Base-by-base conservation (phyloP, 176 grass and related monocot species). In the bread wheat (Triticum aestivum) region DNA sequence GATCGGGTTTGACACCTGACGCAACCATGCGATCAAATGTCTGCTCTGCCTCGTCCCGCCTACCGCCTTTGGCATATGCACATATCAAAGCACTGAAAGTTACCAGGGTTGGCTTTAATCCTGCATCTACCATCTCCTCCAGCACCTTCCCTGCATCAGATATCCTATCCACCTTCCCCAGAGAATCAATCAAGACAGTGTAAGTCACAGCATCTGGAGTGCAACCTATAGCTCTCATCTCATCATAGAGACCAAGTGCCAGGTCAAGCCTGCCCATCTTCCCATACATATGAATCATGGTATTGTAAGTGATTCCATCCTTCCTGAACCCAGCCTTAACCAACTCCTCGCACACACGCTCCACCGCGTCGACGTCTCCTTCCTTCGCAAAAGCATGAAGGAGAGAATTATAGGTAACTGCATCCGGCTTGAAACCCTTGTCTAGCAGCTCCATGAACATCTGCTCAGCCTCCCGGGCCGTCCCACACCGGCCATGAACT, bases 211-310 rank as follows among this genome's bases (percentile, higher is more conserved):
- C 83, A 94, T 98, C 96, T 56, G 96, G 96, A 70, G 72, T 83
- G 70, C 93, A 95, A 3, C 96, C 93, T 9, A 75, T 77, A 65
- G 84, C 69, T 86, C 88, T 93, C 96, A 98, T 98, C 85, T 95
- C 91, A 80, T 94, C 87, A 85, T 98, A 95, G 59, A 95, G 82
- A 65, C 68, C 85, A 84, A 94, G 63, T 0, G 93, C 96, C 61
- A 95, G 69, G 82, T 98, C 88, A 70, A 95, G 68, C 83, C 88
- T 90, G 18, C 96, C 86, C 78, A 92, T 88, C 66, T 90, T 95
- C 17, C 96, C 96, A 77, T 95, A 94, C 96, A 98, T 98, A 63
- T 94, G 91, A 37, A 98, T 98, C 71, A 98, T 90, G 6, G 93
- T 98, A 73, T 98, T 98, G 77, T 98, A 98, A 20, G 96, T 98